These are phyloP conservation scores for Myxozyma mucilagina DNA, from an alignment of 805 yeast genomes.

Conservation along the genomic window DNA sequence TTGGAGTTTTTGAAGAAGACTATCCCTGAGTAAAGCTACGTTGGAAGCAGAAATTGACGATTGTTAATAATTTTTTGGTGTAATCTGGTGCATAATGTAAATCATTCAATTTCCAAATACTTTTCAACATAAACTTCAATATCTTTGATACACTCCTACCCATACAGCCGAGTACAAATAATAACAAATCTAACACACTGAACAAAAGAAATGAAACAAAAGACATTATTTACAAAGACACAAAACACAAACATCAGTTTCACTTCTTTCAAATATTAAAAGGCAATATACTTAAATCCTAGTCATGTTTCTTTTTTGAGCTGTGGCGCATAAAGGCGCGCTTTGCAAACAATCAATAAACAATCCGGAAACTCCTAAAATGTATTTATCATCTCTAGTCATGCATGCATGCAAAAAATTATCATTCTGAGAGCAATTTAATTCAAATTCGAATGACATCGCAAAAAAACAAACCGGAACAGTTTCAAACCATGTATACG, in stretches of 20 bases:
- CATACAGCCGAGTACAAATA: too few relatives aligned
- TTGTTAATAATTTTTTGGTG: not conserved
- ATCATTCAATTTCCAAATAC: not conserved
- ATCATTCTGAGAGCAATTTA: too few relatives aligned
- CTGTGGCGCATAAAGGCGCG: not conserved
- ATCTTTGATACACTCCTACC: too few relatives aligned
- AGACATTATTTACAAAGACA: too few relatives aligned
- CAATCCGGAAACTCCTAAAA: not conserved
- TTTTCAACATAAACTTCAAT: too few relatives aligned
- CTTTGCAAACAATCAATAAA: not conserved
- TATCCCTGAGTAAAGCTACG: slow-evolving; percentile 28
- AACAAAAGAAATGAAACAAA: too few relatives aligned
- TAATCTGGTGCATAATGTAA: not conserved
- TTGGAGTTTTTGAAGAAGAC: slow-evolving; percentile 47
- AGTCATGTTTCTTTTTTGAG: too few relatives aligned
- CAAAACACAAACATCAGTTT: too few relatives aligned
- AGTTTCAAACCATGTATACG: not conserved
- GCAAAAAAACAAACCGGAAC: not conserved
- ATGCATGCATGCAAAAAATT: not conserved
- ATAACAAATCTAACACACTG: too few relatives aligned
- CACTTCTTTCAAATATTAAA: too few relatives aligned
- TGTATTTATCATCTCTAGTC: not conserved
- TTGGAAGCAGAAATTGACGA: not conserved
- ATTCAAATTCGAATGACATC: not conserved
- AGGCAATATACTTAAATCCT: too few relatives aligned